Evolutionary conservation across 108 stramenopile species (phyloP).

Genomic region (Skeletonema marinoi): DNA sequence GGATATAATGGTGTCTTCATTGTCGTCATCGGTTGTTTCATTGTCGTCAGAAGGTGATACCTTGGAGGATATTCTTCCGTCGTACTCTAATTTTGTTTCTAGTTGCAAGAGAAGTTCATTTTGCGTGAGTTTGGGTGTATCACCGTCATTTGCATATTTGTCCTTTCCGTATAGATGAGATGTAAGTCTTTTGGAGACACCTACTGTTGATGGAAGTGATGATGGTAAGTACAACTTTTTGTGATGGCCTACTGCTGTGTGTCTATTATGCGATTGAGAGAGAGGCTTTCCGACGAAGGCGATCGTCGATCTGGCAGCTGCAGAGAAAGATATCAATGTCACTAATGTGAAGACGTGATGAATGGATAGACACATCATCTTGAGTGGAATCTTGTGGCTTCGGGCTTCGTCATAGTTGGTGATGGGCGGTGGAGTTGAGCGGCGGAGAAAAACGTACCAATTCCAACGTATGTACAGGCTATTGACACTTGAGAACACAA

Average conservation of each 20-base stretch:
- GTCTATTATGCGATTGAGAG: not conserved
- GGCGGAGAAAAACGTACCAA: not conserved
- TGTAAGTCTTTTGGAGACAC: not conserved
- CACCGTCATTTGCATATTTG: not conserved
- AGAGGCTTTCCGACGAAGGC: not conserved
- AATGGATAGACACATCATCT: not conserved
- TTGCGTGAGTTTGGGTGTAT: not conserved
- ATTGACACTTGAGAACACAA: too few relatives aligned
- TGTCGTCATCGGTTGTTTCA: not conserved
- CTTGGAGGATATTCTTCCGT: constrained; percentile 19
- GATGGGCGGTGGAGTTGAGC: too few relatives aligned
- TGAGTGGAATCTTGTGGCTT: too few relatives aligned
- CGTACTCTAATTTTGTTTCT: constrained; percentile 25
- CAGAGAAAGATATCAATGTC: not conserved
- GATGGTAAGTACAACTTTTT: not conserved
- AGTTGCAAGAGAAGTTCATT: constrained; percentile 3
- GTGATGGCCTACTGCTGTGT: not conserved
- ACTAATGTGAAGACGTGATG: not conserved
- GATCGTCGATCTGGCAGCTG: not conserved
- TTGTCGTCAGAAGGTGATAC: constrained; percentile 11
- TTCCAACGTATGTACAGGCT: not conserved
- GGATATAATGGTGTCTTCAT: not conserved
- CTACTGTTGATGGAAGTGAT: not conserved
- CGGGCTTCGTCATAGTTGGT: too few relatives aligned
- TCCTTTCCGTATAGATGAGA: not conserved